Evolutionary conservation across 352 stramenopile genomes (phyloP).

Genomic region (Globisporangium paroecandrum): DNA sequence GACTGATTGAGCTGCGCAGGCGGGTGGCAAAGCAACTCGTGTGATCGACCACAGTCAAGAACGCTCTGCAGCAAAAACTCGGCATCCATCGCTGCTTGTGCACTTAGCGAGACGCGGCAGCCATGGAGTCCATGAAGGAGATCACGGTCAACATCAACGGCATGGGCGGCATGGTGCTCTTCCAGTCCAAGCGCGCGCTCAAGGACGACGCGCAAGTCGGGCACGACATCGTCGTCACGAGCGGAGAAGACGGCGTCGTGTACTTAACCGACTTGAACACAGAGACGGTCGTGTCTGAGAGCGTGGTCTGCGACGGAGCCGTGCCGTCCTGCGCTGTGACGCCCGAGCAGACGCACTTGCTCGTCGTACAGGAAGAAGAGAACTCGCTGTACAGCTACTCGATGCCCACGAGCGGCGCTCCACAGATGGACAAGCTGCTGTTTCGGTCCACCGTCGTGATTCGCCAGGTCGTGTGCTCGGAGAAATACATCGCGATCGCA

Average conservation of each 20-base stretch:
- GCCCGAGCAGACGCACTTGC: slow-evolving; percentile 60
- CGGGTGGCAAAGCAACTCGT: slow-evolving; percentile 3
- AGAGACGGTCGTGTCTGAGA: slow-evolving; percentile 43
- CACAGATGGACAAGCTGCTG: slow-evolving; percentile 50
- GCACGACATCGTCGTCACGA: slow-evolving; percentile 67
- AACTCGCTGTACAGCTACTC: slow-evolving; percentile 66
- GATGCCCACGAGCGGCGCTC: slow-evolving; percentile 41
- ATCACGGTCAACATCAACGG: slow-evolving; percentile 70
- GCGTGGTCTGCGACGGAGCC: slow-evolving; percentile 53
- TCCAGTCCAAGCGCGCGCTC: slow-evolving; percentile 32
- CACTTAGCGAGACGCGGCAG: not conserved
- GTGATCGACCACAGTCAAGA: not conserved
- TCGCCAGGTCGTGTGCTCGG: slow-evolving; percentile 61
- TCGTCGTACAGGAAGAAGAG: slow-evolving; percentile 71
- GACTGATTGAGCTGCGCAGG: not conserved
- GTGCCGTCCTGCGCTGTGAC: slow-evolving; percentile 69
- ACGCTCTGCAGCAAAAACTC: not conserved
- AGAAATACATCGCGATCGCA: slow-evolving; percentile 60
- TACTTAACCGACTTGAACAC: slow-evolving; percentile 65
- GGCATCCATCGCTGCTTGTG: not conserved
- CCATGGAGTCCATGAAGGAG: slow-evolving; percentile 78
- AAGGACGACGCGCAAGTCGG: slow-evolving; percentile 23
- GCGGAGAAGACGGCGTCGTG: slow-evolving; percentile 77
- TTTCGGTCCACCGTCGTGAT: slow-evolving; percentile 74
- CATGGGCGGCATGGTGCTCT: slow-evolving; percentile 59